Percentiles rank a stretch among this genome's conserved stretches.
Evolutionary conservation across 768 basidiomycete species (phyloP).

Genomic region (Boletus sensibilis): DNA sequence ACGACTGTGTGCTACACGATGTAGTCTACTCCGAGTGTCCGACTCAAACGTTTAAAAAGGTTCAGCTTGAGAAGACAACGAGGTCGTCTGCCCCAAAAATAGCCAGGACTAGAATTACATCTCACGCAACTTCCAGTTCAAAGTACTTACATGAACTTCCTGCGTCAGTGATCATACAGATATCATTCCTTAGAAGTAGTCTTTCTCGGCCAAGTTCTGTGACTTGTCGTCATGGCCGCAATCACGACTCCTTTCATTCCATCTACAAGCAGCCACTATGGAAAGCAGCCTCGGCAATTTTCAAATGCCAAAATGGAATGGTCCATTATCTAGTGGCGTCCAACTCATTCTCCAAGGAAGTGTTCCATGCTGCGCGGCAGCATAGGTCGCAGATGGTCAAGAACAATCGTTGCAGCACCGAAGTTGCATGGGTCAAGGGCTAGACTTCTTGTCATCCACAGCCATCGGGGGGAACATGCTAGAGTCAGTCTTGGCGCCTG

Average conservation of each 20-base stretch:
- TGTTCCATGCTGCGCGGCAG: conserved; percentile 23
- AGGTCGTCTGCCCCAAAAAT: conserved; percentile 27
- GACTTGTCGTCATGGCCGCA: conserved; percentile 25
- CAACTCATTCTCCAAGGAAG: conserved; percentile 19
- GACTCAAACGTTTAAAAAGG: conserved; percentile 24
- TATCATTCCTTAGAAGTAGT: neutral
- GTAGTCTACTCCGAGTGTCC: conserved; percentile 13
- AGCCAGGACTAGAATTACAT: conserved; percentile 11
- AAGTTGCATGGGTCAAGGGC: conserved; percentile 30
- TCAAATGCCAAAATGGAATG: conserved; percentile 22
- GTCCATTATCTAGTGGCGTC: conserved; percentile 28
- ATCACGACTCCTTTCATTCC: conserved; percentile 15
- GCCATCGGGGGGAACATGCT: conserved; percentile 7
- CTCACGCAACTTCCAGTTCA: conserved; percentile 18
- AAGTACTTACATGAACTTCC: conserved; percentile 20
- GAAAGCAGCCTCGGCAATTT: conserved; percentile 14
- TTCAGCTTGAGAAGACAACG: conserved; percentile 22
- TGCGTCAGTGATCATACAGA: conserved; percentile 19
- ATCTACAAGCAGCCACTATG: neutral
- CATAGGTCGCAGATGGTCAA: conserved; percentile 5
- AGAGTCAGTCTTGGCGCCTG: conserved; percentile 12
- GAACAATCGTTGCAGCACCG: conserved; percentile 7
- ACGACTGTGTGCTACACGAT: conserved; percentile 19
- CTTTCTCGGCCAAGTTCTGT: conserved; percentile 20
- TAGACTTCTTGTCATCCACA: conserved; percentile 10